Evolutionary conservation across 2,329 filamentous ascomycete species (phyloP), one percentile per base, ranked within the genome.

Genomic region (Penicillium vulpinum): DNA sequence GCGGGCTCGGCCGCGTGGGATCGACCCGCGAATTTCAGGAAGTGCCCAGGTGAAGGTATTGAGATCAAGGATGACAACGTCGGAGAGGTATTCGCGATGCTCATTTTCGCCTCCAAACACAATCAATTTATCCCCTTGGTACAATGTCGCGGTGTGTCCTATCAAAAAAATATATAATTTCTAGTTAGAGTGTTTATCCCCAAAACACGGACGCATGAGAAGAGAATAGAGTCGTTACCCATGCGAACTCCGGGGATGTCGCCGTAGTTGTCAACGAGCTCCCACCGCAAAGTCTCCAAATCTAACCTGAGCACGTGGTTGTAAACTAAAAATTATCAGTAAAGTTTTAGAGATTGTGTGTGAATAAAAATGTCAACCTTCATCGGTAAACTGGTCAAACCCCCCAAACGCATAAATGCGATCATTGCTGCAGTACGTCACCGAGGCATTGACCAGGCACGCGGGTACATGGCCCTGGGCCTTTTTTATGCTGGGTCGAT

Each of bases 101-200:
- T 99, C 94, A 75, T 99, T 99, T 78, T 99, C 94, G 63, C 94
- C 94, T 55, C 94, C 94, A 71, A 97, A 99, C 2, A 99, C 92
- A 2, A 99, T 83, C n/a, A 99, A 81, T 75, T 97, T 97, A 75
- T 93, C 89, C 59, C 91, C 92, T 76, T 95, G 86, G 79, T 96
- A 97, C 0, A 99, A 82, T 33, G 91, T 96, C 28, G 94, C 92
- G 43, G 94, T 97, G 72, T 99, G 94, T 31, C 92, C 91, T 95
- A 67, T 31, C 26, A 35, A 26, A 22, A 39, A 38, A 26, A 22
- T 36, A 38, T 22, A 21, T 44, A 21, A 45, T 11, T 54, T 18
- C 15, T 29, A n/a, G 29, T 56, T 18, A 52, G 54, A 46, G 9
- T 26, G 13, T 10, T 21, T 22, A 54, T 26, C 43, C n/a, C n/a